Conservation (phyloP, 73 alveolate genomes). For the Uronychia setigera region DNA sequence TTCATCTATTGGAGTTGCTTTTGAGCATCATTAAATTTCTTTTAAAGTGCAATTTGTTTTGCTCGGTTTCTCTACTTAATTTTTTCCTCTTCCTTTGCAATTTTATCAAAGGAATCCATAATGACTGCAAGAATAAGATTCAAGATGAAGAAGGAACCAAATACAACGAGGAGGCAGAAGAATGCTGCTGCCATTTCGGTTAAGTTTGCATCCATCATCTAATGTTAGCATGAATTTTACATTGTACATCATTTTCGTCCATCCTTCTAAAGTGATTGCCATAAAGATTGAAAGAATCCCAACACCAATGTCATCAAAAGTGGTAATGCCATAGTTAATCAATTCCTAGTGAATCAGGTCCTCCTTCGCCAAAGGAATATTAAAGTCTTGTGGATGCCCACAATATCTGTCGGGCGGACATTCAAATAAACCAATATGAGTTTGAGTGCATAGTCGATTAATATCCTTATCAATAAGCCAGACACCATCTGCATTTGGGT, state of each 20-base stretch:
- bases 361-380: neutral
- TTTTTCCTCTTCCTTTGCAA: neutral
- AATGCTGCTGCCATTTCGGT: slow-evolving; percentile 47
- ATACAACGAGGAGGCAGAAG: slow-evolving; percentile 10
- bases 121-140: slow-evolving; percentile 34
- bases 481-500: too few relatives aligned
- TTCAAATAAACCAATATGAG: slow-evolving; percentile 6
- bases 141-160: slow-evolving; percentile 30
- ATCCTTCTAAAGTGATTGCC: neutral
- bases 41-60: too few relatives aligned
- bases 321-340: neutral
- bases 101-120: slow-evolving; percentile 24
- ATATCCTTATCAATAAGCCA: neutral
- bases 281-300: neutral
- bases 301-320: neutral
- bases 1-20: neutral
- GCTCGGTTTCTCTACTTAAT: neutral
- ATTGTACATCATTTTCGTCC: slow-evolving; percentile 18
- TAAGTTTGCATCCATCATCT: slow-evolving; percentile 45
- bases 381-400: slow-evolving; percentile 25
- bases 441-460: slow-evolving; percentile 22
- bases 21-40: neutral
- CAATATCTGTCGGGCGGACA: slow-evolving; percentile 38
- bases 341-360: neutral
- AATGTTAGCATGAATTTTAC: neutral